Conservation (phyloP, 2,329 filamentous ascomycete species). For the Ceratocystis variospora region DNA sequence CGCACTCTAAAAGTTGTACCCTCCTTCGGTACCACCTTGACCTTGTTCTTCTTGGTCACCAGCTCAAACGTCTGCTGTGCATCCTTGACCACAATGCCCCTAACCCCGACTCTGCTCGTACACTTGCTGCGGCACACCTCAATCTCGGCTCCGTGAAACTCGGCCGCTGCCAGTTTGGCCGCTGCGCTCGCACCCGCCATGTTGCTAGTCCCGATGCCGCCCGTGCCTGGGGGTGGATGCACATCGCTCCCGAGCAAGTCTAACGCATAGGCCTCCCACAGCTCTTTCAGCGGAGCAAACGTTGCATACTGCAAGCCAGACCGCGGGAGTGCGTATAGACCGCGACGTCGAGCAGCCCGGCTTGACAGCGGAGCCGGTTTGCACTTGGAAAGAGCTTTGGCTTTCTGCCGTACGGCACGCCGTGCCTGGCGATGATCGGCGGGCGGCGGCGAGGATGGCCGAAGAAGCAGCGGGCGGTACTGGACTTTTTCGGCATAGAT, state of each 20-base stretch:
- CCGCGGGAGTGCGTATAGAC: conserved; percentile 48
- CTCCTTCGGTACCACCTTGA: conserved; percentile 81
- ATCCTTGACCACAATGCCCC: conserved; percentile 80
- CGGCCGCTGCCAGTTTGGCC: conserved; percentile 68
- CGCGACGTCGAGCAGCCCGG: conserved; percentile 57
- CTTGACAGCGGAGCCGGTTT: conserved; percentile 61
- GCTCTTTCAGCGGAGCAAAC: conserved; percentile 59
- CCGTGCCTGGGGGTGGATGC: conserved; percentile 34
- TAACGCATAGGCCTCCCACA: conserved; percentile 78
- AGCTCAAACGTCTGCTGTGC: conserved; percentile 76
- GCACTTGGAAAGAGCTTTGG: conserved; percentile 23
- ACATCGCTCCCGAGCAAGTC: conserved; percentile 53
- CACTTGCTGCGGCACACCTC: conserved; percentile 74
- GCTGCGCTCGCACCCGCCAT: conserved; percentile 45
- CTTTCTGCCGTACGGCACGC: conserved; percentile 35
- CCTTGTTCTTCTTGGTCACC: conserved; percentile 53
- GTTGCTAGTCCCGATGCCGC: conserved; percentile 44
- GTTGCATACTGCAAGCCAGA: conserved; percentile 43
- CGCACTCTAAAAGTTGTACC: conserved; percentile 71
- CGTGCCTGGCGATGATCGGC: conserved; percentile 45
- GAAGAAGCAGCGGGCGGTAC: conserved; percentile 65
- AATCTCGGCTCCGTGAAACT: conserved; percentile 77
- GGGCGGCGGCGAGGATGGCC: conserved; percentile 55
- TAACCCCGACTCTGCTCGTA: conserved; percentile 65
- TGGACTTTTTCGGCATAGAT: conserved; percentile 75